Evolutionary conservation across 345 rosid species (phyloP).

Genomic region (Reutealis trisperma): DNA sequence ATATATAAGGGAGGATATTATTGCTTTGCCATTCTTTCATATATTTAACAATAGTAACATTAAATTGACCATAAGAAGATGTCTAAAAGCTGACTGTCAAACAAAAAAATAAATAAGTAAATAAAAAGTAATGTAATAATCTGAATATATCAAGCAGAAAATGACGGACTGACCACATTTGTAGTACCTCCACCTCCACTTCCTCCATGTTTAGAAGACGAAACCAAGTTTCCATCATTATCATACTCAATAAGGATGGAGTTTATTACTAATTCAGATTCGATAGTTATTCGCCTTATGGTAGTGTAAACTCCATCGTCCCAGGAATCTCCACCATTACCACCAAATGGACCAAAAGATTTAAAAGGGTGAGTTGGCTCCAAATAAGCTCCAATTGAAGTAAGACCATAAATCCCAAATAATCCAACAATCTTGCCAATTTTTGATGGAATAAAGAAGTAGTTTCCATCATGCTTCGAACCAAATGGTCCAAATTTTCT

Average conservation of each 20-base stretch:
- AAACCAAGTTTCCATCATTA: neutral
- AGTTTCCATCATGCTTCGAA: neutral
- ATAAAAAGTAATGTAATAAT: too few species aligned
- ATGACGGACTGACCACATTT: neutral
- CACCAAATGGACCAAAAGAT: neutral
- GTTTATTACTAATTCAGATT: neutral
- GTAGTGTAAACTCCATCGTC: neutral
- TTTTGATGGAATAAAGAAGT: neutral
- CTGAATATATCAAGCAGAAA: too few species aligned
- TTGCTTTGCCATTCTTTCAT: too few species aligned
- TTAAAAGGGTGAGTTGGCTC: neutral
- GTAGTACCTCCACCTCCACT: neutral
- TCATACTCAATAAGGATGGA: neutral
- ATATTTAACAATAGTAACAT: too few species aligned
- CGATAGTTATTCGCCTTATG: neutral
- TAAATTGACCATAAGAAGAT: too few species aligned
- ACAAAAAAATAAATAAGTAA: too few species aligned
- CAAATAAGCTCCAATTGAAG: neutral
- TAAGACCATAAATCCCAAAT: neutral
- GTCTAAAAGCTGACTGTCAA: too few species aligned
- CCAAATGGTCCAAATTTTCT: neutral
- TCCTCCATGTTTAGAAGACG: neutral
- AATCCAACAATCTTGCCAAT: neutral
- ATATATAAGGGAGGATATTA: too few species aligned
- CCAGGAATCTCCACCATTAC: neutral